These are phyloP conservation scores for Amniculicola lignicola DNA, from an alignment of 495 filamentous ascomycete species.

Conservation along the genomic window DNA sequence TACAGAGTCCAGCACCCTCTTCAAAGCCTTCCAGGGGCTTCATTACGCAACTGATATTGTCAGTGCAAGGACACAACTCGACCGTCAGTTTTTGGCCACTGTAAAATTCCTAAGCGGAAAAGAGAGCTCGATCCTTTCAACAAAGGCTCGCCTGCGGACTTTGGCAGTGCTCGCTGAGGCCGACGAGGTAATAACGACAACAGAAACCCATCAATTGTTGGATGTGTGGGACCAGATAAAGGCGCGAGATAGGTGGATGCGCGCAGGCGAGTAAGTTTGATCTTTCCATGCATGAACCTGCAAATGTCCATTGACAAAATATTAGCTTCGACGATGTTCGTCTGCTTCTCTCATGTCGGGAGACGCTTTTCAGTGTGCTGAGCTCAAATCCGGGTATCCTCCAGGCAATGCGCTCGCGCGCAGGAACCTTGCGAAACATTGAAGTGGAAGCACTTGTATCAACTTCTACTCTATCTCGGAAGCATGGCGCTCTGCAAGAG, in stretches of 20 bases:
- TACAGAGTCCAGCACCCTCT: constrained; percentile 66
- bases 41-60: constrained; percentile 60
- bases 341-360: constrained; percentile 75
- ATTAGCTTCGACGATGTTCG: constrained; percentile 75
- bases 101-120: constrained; percentile 57
- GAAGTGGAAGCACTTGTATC: constrained; percentile 71
- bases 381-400: constrained; percentile 63
- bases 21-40: constrained; percentile 74
- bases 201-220: constrained; percentile 57
- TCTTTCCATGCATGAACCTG: constrained; percentile 3
- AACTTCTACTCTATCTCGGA: constrained; percentile 69
- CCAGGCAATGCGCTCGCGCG: constrained; percentile 52
- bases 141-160: constrained; percentile 64
- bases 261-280: constrained; percentile 63
- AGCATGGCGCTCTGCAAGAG: constrained; percentile 77
- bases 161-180: constrained; percentile 78
- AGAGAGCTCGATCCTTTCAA: constrained; percentile 53
- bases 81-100: constrained; percentile 61
- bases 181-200: constrained; percentile 66
- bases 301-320: not conserved
- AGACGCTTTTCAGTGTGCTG: constrained; percentile 77
- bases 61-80: constrained; percentile 52
- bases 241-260: constrained; percentile 70
- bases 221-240: constrained; percentile 61
- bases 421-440: constrained; percentile 61